phyloP scores from a whole-genome alignment of 2,329 filamentous ascomycete species.

The Taxawa tesnikishii region DNA sequence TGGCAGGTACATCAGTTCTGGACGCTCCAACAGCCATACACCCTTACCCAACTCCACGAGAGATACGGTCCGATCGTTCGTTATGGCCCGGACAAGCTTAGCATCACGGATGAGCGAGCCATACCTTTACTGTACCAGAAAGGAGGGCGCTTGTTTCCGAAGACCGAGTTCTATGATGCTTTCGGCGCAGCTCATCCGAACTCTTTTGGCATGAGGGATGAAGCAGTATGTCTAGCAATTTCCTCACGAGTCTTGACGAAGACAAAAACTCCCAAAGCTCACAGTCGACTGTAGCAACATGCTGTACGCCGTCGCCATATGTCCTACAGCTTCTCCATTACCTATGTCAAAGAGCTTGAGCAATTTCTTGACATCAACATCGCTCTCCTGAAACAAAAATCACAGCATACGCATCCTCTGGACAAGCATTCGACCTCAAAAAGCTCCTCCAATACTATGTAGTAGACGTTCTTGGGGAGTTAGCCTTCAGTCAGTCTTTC shows the following conservation, averaged over 20 bases:
- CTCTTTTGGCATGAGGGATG: neutral
- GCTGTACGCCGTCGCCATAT: neutral
- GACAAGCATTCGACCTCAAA: neutral
- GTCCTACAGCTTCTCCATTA: neutral
- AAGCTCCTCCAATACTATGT: neutral
- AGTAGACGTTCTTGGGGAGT: neutral
- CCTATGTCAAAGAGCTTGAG: neutral
- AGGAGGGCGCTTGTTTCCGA: neutral
- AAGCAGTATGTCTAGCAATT: neutral
- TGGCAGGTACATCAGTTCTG: conserved; percentile 3
- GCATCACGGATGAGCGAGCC: neutral
- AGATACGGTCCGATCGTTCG: neutral
- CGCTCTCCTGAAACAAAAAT: neutral
- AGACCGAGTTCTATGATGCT: neutral
- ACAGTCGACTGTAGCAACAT: neutral
- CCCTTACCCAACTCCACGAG: neutral
- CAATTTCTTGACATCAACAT: neutral
- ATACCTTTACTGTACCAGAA: neutral
- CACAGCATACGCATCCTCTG: neutral
- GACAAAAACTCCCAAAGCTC: too few species aligned
- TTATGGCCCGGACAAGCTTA: neutral
- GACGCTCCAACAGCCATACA: neutral
- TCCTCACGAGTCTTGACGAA: too few species aligned
- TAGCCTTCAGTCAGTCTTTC: neutral
- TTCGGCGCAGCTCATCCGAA: neutral